A percentile compares a stretch with the other conserved stretches of the same genome.
These are phyloP conservation scores for Begonia loranthoides DNA, from an alignment of 306 rosid species.

Conservation along the genomic window DNA sequence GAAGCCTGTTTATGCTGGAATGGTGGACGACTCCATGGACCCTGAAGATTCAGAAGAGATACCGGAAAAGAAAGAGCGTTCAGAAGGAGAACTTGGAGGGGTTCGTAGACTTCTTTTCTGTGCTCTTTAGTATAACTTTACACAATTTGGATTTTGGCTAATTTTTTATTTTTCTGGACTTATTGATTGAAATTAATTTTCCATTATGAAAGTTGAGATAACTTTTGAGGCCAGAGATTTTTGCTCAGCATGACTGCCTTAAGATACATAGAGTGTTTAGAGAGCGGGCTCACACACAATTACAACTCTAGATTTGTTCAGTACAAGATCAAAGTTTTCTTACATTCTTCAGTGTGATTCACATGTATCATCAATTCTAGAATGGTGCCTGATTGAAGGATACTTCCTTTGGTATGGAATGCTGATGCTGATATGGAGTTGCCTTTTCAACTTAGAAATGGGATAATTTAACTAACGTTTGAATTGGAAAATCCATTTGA, in stretches of 20 bases:
- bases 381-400: too few species aligned
- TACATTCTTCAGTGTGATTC: too few species aligned
- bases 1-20: slow-evolving; percentile 33
- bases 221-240: not conserved
- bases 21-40: slow-evolving; percentile 24
- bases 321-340: too few species aligned
- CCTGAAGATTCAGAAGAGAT: slow-evolving; percentile 53
- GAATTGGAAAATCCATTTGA: too few species aligned
- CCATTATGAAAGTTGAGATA: not conserved
- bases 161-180: not conserved
- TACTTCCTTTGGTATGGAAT: too few species aligned
- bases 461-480: too few species aligned
- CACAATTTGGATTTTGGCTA: slow-evolving; percentile 1
- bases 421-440: too few species aligned
- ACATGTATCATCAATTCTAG: too few species aligned
- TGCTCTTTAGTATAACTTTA: slow-evolving; percentile 3
- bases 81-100: slow-evolving; percentile 30
- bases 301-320: too few species aligned
- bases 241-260: not conserved
- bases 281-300: too few species aligned
- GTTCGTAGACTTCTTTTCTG: slow-evolving; percentile 23
- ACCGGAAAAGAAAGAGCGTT: slow-evolving; percentile 23
- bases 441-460: too few species aligned
- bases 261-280: not conserved
- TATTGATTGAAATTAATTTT: not conserved